phyloP scores from a whole-genome alignment of 441 rosid genomes.

The Erodium texanum region DNA sequence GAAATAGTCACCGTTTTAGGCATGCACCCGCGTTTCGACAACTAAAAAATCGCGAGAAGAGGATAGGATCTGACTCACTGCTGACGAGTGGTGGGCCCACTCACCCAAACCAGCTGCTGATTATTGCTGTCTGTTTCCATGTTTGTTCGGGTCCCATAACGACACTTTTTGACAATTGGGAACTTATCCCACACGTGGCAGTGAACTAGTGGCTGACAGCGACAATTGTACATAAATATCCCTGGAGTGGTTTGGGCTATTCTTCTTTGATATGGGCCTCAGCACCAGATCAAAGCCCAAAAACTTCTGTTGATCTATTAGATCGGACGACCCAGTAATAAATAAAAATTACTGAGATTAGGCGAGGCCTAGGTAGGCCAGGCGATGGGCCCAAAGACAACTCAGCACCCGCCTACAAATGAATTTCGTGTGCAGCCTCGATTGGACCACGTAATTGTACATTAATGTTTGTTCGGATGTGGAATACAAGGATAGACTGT shows the following conservation, averaged over 20 bases:
- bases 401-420: not conserved
- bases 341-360: not conserved
- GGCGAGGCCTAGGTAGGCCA: too few species aligned
- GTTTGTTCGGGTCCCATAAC: not conserved
- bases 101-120: not conserved
- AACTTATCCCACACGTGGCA: not conserved
- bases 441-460: not conserved
- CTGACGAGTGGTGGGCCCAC: conserved; percentile 21
- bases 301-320: too few species aligned
- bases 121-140: not conserved
- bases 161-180: not conserved
- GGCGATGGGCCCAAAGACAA: not conserved
- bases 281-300: too few species aligned
- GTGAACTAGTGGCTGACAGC: not conserved
- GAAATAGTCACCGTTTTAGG: not conserved
- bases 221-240: too few species aligned
- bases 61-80: conserved; percentile 21
- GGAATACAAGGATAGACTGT: not conserved
- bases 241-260: too few species aligned
- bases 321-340: not conserved
- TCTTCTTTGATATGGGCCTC: too few species aligned
- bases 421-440: not conserved
- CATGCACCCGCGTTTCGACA: too few species aligned
- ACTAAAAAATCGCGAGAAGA: not conserved
- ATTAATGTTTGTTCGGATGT: not conserved